A percentile compares a stretch with the other conserved stretches of the same genome.
phyloP scores from a whole-genome alignment of 2,329 filamentous ascomycete genomes.

The Podosphaera aphanis region DNA sequence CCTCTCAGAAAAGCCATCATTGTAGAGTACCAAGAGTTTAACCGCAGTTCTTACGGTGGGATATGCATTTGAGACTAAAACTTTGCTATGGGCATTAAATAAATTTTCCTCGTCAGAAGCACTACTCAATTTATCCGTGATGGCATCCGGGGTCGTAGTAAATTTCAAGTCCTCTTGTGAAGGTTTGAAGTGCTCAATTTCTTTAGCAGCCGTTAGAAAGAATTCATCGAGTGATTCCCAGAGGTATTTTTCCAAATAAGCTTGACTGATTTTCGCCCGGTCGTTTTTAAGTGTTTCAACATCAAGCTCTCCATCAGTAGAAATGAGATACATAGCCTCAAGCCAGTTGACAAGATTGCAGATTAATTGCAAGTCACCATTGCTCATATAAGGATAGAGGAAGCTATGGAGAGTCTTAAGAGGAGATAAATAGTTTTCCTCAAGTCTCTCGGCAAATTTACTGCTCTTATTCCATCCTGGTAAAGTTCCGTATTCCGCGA shows the following conservation, averaged over 20 bases:
- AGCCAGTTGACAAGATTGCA: slow-evolving; percentile 14
- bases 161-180: slow-evolving; percentile 9
- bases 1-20: slow-evolving; percentile 18
- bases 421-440: slow-evolving; percentile 12
- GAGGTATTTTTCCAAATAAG: slow-evolving; percentile 12
- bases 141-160: not conserved
- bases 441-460: slow-evolving; percentile 12
- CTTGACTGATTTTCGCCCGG: slow-evolving; percentile 9
- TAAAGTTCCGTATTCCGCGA: slow-evolving; percentile 8
- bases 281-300: slow-evolving; percentile 8
- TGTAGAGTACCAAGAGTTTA: slow-evolving; percentile 36
- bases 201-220: slow-evolving; percentile 13
- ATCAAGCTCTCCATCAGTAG: slow-evolving; percentile 10
- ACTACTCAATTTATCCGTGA: not conserved
- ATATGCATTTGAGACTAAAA: slow-evolving; percentile 34
- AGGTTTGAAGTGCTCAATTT: slow-evolving; percentile 14
- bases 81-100: slow-evolving; percentile 19
- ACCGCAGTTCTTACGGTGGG: slow-evolving; percentile 33
- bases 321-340: slow-evolving; percentile 12
- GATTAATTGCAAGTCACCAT: slow-evolving; percentile 11
- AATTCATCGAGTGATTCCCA: slow-evolving; percentile 14
- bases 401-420: slow-evolving; percentile 12
- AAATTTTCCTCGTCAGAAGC: not conserved
- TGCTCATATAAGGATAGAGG: slow-evolving; percentile 11
- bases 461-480: slow-evolving; percentile 9